A percentile compares a stretch with the other conserved stretches of the same genome.
phyloP scores from a whole-genome alignment of 2,329 filamentous ascomycete genomes.

The Thielaviopsis populi region DNA sequence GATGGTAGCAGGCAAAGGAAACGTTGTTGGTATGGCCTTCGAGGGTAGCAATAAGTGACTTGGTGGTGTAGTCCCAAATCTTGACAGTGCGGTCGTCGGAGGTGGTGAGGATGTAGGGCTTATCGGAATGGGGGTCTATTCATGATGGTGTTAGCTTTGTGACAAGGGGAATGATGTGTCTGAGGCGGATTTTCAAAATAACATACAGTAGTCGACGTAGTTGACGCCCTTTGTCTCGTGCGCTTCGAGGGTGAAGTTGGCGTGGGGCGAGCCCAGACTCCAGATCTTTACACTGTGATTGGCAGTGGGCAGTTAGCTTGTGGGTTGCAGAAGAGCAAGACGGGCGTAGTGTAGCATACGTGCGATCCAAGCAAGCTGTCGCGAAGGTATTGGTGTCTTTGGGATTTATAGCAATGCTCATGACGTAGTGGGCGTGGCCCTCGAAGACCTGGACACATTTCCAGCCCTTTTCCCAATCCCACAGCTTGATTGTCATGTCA shows the following conservation, averaged over 20 bases:
- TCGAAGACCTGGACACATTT: constrained; percentile 96
- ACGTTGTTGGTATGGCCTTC: constrained; percentile 98
- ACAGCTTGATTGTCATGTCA: constrained; percentile 97
- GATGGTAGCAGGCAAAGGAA: constrained; percentile 95
- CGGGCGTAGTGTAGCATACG: neutral
- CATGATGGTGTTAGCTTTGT: neutral
- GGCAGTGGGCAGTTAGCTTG: neutral
- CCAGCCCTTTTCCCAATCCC: constrained; percentile 98
- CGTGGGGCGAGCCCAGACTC: constrained; percentile 82
- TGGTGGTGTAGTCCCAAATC: constrained; percentile 98
- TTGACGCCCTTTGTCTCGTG: constrained; percentile 97
- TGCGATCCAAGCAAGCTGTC: constrained; percentile 80
- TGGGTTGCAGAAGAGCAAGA: neutral
- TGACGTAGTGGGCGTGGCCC: constrained; percentile 90
- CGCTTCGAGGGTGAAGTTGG: constrained; percentile 93
- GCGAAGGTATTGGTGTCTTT: constrained; percentile 90
- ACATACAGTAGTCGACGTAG: constrained; percentile 66
- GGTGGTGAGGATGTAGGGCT: constrained; percentile 83
- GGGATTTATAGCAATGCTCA: constrained; percentile 92
- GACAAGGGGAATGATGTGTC: neutral
- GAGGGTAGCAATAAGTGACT: constrained; percentile 87
- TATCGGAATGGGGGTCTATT: constrained; percentile 48
- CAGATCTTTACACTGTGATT: constrained; percentile 82
- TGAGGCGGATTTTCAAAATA: neutral
- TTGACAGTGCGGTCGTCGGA: constrained; percentile 95